Evolutionary conservation across 768 basidiomycete genomes (phyloP).

Genomic region (Pilatotrama ljubarskyi): DNA sequence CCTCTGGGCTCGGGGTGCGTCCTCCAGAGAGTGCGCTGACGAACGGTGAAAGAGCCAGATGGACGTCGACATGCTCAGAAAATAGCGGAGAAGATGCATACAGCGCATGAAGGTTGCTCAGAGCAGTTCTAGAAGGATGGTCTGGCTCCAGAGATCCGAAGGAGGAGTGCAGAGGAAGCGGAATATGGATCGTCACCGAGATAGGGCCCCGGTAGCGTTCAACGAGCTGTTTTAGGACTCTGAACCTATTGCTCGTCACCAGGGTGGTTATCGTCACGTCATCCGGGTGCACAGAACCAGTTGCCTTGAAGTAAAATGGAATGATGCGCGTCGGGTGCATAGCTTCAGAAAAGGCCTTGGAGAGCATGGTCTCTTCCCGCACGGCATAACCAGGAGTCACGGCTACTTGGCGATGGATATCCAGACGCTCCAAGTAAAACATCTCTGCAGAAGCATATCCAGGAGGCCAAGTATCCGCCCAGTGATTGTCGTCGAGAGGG

Average conservation of each 20-base stretch:
- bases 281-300: constrained; percentile 50
- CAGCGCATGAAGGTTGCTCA: constrained; percentile 64
- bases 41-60: constrained; percentile 80
- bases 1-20: constrained; percentile 12
- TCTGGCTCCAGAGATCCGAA: constrained; percentile 36
- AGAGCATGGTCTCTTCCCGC: constrained; percentile 55
- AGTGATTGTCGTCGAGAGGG: constrained; percentile 14
- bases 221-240: constrained; percentile 69
- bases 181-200: constrained; percentile 80
- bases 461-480: constrained; percentile 9
- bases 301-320: constrained; percentile 79
- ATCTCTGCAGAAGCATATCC: constrained; percentile 9
- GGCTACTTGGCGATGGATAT: not conserved
- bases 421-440: not conserved
- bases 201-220: constrained; percentile 83
- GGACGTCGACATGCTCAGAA: constrained; percentile 75
- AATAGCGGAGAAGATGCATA: constrained; percentile 69
- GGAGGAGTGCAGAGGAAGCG: constrained; percentile 42
- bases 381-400: constrained; percentile 23
- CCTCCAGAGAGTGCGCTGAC: constrained; percentile 10
- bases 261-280: constrained; percentile 87
- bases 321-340: constrained; percentile 75
- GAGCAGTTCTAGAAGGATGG: constrained; percentile 39
- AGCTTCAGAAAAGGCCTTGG: constrained; percentile 67
- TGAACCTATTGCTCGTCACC: constrained; percentile 77